Base-by-base conservation (phyloP, 805 yeast species). In the Geotrichum ghanense region DNA sequence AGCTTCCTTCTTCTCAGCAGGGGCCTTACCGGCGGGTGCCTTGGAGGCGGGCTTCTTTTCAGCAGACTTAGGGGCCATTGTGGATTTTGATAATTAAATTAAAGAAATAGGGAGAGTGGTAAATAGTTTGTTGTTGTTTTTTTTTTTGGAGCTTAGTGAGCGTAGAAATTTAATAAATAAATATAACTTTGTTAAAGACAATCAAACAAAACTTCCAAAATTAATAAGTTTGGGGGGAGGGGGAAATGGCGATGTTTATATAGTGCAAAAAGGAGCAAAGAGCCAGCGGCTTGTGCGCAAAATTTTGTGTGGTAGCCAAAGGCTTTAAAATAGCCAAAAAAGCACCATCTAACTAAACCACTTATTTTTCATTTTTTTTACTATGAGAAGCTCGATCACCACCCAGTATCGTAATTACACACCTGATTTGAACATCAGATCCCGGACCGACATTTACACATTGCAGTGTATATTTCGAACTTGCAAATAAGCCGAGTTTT, bases 1-100 rank as follows among this genome's bases (percentile, higher is more conserved):
- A 66, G 95, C 92, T 57, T 67, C 69, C 74, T 85, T 87, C 81
- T 87, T 86, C 72, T 84, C 92, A 70, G 95, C 94, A 65, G 96
- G 95, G 58, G 95, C 95, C 74, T 89, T 89, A 64, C 96, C 89
- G 69, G 97, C 97, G 53, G 74, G 74, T 52, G 72, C 72, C 66
- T 68, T 69, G 48, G 67, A 63, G 53, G 71, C 71, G 61, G 81
- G 81, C 66, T 77, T 75, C 78, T 77, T 76, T 67, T 75, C 79
- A 63, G 79, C 81, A 63, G 72, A 69, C 53, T 31, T 31, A 31
- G 71, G 62, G 53, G 71, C 62, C 72, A 68, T 69, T 62, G 51
- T 57, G 48, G 34, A 24, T 43, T n/a, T n/a, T n/a, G n/a, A n/a
- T n/a, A n/a, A n/a, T n/a, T n/a, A 43, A 24, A 37, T 46, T 41